Base-by-base conservation (phyloP, 2,329 filamentous ascomycete species). In the Fusarium anguioides region DNA sequence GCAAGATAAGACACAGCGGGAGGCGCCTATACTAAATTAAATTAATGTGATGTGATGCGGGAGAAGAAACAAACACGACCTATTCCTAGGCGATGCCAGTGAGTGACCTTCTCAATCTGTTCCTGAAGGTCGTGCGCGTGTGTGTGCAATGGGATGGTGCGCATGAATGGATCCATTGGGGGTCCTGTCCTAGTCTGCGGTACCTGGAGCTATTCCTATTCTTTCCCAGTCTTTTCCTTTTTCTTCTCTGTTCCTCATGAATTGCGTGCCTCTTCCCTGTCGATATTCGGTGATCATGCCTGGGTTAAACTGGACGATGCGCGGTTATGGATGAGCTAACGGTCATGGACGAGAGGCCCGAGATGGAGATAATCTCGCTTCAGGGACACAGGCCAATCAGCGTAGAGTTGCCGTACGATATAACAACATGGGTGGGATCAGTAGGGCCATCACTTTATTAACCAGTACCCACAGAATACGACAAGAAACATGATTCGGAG, bases 281-380 rank as follows among this genome's bases (percentile, higher is more conserved):
- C 46, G 27, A 41, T 47, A 26, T 41, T 31, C 35, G 49, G 42
- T 64, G 55, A 56, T 66, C 60, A 60, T 58, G 51, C 65, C 53
- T 23, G 51, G 60, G 62, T 62, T 27, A 20, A 48, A 66, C 37
- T 68, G 41, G 60, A 58, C 40, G 50, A 66, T 68, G 65, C 49
- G 60, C 60, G 60, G 65, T 53, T 69, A 48, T 66, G 55, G 46
- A 62, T 61, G 49, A 60, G 52, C 68, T 51, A 61, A 60, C 42
- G 60, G 47, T 51, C 47, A 47, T 67, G 52, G 60, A 48, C 55
- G 42, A 62, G 60, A 66, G 54, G 57, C 59, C 61, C 60, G 62
- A 73, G 69, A 74, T 74, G 72, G 69, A 60, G 62, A 72, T 70
- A 74, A 74, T 74, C 67, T 74, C 72, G 72, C 72, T 74, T 74